A percentile compares a stretch with the other conserved stretches of the same genome.
Evolutionary conservation across 1,284 basidiomycete species (phyloP).

Genomic region (Boletellus sp.): DNA sequence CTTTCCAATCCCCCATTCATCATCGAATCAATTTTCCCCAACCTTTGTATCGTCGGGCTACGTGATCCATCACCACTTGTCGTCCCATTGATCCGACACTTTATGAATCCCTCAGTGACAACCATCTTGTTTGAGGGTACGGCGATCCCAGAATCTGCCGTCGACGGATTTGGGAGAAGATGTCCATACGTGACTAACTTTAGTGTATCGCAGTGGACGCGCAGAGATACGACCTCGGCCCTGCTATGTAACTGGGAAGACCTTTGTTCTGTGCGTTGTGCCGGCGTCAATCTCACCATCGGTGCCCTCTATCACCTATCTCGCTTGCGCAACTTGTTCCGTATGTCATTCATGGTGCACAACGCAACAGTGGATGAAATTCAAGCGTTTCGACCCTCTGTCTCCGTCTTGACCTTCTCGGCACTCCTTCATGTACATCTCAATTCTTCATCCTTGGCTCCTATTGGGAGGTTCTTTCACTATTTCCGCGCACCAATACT

Average conservation of each 20-base stretch:
- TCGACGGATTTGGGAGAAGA: neutral
- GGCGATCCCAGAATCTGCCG: neutral
- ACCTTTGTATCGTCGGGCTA: neutral
- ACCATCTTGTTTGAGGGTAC: neutral
- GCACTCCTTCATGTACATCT: neutral
- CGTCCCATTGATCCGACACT: neutral
- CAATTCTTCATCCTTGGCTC: neutral
- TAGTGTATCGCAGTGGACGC: neutral
- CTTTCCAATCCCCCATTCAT: neutral
- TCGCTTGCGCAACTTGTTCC: neutral
- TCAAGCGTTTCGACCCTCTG: neutral
- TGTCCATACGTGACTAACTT: constrained; percentile 4
- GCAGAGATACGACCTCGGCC: neutral
- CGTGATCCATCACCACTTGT: neutral
- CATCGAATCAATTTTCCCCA: neutral
- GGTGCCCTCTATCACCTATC: constrained; percentile 12
- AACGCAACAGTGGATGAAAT: neutral
- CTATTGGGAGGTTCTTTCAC: constrained; percentile 5
- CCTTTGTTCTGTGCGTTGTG: constrained; percentile 5
- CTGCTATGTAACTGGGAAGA: constrained; percentile 11
- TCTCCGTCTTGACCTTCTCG: neutral
- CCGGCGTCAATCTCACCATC: neutral
- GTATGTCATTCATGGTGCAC: neutral
- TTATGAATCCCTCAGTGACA: neutral
- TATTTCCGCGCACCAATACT: neutral